Conservation (phyloP, 768 basidiomycete species). For the Boletus sp. region DNA sequence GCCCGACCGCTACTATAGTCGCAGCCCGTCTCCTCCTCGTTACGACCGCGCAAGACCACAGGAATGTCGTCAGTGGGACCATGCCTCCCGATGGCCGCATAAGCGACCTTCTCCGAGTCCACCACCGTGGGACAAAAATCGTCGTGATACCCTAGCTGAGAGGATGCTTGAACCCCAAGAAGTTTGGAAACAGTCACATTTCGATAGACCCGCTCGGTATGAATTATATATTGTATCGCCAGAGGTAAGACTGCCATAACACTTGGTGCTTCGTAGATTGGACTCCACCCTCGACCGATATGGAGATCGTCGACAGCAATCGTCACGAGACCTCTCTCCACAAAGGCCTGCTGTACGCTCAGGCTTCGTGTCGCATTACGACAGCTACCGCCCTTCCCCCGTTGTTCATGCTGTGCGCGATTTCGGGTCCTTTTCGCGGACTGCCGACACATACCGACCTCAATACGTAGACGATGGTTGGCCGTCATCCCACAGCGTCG, state of each 20-base stretch:
- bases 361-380: slow-evolving; percentile 37
- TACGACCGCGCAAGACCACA: slow-evolving; percentile 40
- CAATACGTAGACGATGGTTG: slow-evolving; percentile 38
- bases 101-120: slow-evolving; percentile 41
- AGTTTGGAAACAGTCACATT: slow-evolving; percentile 61
- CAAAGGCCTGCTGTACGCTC: slow-evolving; percentile 33
- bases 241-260: slow-evolving; percentile 23
- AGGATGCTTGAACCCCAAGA: slow-evolving; percentile 75
- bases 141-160: slow-evolving; percentile 41
- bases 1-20: slow-evolving; percentile 37
- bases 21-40: slow-evolving; percentile 54
- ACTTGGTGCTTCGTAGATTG: slow-evolving; percentile 20
- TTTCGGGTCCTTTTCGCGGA: slow-evolving; percentile 33
- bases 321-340: slow-evolving; percentile 36
- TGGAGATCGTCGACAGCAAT: slow-evolving; percentile 36
- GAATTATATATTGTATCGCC: slow-evolving; percentile 39
- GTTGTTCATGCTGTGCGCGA: slow-evolving; percentile 39
- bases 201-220: slow-evolving; percentile 41
- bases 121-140: slow-evolving; percentile 30
- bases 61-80: slow-evolving; percentile 50
- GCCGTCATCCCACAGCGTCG: slow-evolving; percentile 29
- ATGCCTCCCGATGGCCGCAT: slow-evolving; percentile 43
- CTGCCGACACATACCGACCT: slow-evolving; percentile 55
- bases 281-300: slow-evolving; percentile 34
- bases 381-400: slow-evolving; percentile 50